Base-by-base conservation (phyloP, 1,284 basidiomycete genomes). In the Cystobasidiaceae sp. region DNA sequence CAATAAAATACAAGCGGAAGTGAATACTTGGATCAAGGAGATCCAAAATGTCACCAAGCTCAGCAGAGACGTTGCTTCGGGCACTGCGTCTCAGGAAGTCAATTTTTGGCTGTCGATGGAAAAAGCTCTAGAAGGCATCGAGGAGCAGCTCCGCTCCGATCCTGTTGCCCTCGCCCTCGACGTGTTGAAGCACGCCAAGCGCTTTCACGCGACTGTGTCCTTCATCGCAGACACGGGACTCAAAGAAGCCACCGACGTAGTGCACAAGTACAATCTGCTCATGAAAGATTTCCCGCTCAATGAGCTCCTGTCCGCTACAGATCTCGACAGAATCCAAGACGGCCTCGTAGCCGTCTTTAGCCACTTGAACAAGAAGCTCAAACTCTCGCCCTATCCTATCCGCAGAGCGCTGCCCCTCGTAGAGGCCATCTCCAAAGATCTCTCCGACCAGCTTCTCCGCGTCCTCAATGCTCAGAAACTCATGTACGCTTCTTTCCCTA, bases 241-340 rank as follows among this genome's bases (percentile, higher is more conserved):
- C 70, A 96, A 93, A 77, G 91, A 93, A 74, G 90, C 92, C 8
- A 88, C 86, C 44, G 91, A 96, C 73, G 80, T 86, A 5, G 93
- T 94, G 2, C 90, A 93, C 81, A 94, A 94, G 77, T 94, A 97
- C 81, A 97, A 98, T 74, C 86, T 90, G 69, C 83, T 98, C 67
- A 97, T 98, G 94, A 96, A 94, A 78, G 96, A 99, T 75, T 97
- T 98, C 74, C 96, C 96, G 0, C 80, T 98, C 43, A 94, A 97
- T 75, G 93, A 97, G 75, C 85, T 98, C 15, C 83, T 98, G 19
- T 90, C 93, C 2, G 92, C 96, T 0, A 96, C 93, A 0, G 93
- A 97, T 76, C 84, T 98, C 2, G 88, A 90, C 74, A 97, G 93
- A 80, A 88, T 96, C 43, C 86, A 93, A 74, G 91, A 96, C 75